Evolutionary conservation across 177 flowering plant genomes (phyloP).

Genomic region (Vitis hybrid): DNA sequence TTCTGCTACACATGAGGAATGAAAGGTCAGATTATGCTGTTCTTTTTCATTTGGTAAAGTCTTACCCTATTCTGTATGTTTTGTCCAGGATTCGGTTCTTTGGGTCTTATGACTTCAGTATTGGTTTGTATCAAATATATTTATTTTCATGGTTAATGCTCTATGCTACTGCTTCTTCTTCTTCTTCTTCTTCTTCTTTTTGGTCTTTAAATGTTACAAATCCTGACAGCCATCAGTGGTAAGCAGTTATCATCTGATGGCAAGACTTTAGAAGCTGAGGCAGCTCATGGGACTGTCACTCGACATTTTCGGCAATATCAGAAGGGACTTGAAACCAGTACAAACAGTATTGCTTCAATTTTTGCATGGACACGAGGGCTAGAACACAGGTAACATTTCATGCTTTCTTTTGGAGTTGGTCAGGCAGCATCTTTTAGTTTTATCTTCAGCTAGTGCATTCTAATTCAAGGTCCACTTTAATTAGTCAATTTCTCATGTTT

Average conservation of each 20-base stretch:
- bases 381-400: constrained; percentile 62
- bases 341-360: constrained; percentile 96
- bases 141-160: background rate
- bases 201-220: background rate
- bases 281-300: constrained; percentile 99
- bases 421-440: background rate
- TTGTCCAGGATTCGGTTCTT: constrained; percentile 91
- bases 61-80: constrained; percentile 3
- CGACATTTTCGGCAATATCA: constrained; percentile 83
- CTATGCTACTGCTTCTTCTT: too few species aligned
- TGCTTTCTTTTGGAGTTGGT: background rate
- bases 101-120: constrained; percentile 95
- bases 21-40: background rate
- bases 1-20: background rate
- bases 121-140: constrained; percentile 50
- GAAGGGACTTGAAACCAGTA: constrained; percentile 96
- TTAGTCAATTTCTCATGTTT: background rate
- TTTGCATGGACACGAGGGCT: constrained; percentile 98
- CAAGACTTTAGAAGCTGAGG: constrained; percentile 92
- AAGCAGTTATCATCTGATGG: constrained; percentile 91
- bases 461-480: background rate
- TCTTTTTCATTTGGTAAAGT: background rate
- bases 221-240: constrained; percentile 3
- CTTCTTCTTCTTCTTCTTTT: background rate
- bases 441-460: background rate